Base-by-base conservation (phyloP, 2,329 filamentous ascomycete species). In the Ceratocystis papillata region DNA sequence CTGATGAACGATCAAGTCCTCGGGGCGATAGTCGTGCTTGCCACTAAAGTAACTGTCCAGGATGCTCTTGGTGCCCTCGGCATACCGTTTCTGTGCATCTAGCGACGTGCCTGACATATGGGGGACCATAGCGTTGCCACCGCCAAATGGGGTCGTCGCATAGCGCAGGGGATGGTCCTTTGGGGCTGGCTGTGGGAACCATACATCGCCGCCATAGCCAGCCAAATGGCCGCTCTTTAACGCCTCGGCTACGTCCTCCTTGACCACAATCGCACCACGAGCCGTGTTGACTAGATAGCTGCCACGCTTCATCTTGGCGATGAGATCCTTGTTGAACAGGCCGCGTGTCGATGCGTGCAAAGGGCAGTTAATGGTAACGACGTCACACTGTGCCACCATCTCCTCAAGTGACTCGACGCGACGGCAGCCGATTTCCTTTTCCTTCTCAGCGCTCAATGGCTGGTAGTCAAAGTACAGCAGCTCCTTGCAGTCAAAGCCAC, bases 391-490 rank as follows among this genome's bases (percentile, higher is more conserved):
- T 50, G 84, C 82, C 69, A 99, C 79, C 86, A 99, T 87, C 77
- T 97, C 93, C 83, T 96, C 92, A 73, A 99, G 86, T 73, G 76
- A 83, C 62, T 93, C 88, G 68, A 97, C 91, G 69, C 94, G 86
- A 73, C 90, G 85, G 84, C 87, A 92, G 77, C 93, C 93, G 79
- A 97, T 97, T 82, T 96, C 93, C 79, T 88, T 86, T 85, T 97
- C 92, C 73, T 86, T 82, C 81, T 96, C 91, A 68, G 90, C 74
- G 68, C 79, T 82, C 70, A 99, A 83, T 64, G 93, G 91, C 84
- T 99, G 94, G 88, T 99, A 99, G 81, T 99, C 94, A 77, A 89
- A 97, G 89, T 99, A 99, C 70, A 97, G 85, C 63, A 99, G 85
- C 83, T 97, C 93, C 87, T 96, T 96, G 90, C 94, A 99, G 83